A percentile compares a stretch with the other conserved stretches of the same genome.
Conservation (phyloP, 2,329 filamentous ascomycete genomes). For the Fusarium staphyleae region DNA sequence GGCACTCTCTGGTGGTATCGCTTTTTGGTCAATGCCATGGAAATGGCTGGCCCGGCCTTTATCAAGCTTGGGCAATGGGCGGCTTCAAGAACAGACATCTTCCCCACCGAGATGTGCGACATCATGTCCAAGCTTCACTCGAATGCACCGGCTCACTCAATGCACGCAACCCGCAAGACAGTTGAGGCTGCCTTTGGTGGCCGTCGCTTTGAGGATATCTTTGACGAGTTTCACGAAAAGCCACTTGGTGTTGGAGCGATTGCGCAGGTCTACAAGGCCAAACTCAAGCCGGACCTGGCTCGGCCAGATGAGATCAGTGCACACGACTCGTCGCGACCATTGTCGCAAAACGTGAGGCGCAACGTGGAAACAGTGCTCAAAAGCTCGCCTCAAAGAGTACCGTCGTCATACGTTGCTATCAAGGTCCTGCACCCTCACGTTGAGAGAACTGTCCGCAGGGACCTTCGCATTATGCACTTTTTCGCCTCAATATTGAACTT, state of each 20-base stretch:
- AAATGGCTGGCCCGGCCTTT: constrained; percentile 90
- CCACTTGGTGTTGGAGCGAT: constrained; percentile 95
- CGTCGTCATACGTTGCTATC: constrained; percentile 91
- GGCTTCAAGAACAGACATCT: constrained; percentile 94
- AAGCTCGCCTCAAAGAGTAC: constrained; percentile 82
- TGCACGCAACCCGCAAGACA: constrained; percentile 78
- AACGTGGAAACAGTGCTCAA: constrained; percentile 89
- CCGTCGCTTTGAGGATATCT: constrained; percentile 85
- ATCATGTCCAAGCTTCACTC: constrained; percentile 96
- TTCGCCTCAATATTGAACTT: constrained; percentile 85
- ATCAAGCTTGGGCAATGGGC: constrained; percentile 99
- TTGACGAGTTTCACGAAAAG: constrained; percentile 90
- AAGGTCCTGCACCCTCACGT: constrained; percentile 95
- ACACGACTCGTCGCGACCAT: constrained; percentile 50
- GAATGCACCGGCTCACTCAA: constrained; percentile 88
- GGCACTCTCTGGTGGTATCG: constrained; percentile 95
- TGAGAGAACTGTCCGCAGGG: constrained; percentile 87
- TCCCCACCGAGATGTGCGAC: constrained; percentile 88
- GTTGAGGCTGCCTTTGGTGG: constrained; percentile 84
- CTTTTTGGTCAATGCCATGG: constrained; percentile 88
- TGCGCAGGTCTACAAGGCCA: constrained; percentile 96
- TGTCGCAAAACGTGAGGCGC: constrained; percentile 74
- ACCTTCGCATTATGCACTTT: constrained; percentile 91
- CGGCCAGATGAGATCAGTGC: constrained; percentile 66
- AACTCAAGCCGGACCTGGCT: constrained; percentile 80